These are phyloP conservation scores for Epichloe amarillans DNA, from an alignment of 2,329 filamentous ascomycete genomes.

Conservation along the genomic window DNA sequence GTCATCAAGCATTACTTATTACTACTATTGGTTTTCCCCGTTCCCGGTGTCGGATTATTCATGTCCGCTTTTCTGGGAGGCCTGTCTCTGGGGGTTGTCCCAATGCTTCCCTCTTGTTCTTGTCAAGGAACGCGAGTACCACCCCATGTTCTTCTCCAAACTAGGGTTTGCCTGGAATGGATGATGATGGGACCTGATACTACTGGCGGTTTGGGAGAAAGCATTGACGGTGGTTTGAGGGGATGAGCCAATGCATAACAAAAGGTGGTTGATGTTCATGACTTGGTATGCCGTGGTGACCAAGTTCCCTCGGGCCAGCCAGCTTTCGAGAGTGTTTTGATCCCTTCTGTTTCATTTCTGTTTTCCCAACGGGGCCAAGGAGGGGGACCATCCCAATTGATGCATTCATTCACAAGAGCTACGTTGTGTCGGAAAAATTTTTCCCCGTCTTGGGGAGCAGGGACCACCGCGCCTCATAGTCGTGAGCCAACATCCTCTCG, in stretches of 20 bases:
- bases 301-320: background rate
- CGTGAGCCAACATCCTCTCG: too few species aligned
- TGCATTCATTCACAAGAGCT: too few species aligned
- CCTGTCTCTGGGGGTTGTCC: background rate
- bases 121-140: background rate
- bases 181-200: background rate
- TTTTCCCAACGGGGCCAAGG: too few species aligned
- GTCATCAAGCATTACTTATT: conserved; percentile 2
- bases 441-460: too few species aligned
- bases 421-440: too few species aligned
- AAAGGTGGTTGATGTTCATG: conserved; percentile 5
- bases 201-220: background rate
- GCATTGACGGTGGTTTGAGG: conserved; percentile 1
- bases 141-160: background rate
- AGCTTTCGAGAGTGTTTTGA: background rate
- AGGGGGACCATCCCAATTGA: too few species aligned
- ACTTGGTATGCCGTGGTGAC: conserved; percentile 2
- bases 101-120: background rate
- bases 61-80: background rate
- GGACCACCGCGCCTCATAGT: background rate
- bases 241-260: conserved; percentile 1
- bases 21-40: conserved; percentile 1
- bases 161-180: background rate
- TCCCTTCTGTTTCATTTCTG: too few species aligned
- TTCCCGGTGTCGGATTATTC: conserved; percentile 2